Conservation (phyloP, 2,329 filamentous ascomycete genomes). For the Cordyceps sp. region DNA sequence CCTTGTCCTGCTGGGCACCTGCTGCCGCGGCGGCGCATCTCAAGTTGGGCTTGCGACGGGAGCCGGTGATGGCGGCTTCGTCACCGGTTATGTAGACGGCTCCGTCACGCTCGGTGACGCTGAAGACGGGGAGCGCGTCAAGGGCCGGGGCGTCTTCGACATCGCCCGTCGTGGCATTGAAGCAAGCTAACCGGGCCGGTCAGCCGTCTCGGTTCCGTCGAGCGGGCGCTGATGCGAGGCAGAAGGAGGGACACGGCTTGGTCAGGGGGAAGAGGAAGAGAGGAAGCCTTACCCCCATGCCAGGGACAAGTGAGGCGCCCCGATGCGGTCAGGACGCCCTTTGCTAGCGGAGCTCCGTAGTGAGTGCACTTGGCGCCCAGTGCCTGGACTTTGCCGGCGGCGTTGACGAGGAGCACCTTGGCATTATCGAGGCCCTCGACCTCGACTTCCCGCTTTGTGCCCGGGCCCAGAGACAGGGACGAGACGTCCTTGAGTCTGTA, state of each 20-base stretch:
- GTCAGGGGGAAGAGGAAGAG: too few relatives aligned
- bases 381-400: constrained; percentile 60
- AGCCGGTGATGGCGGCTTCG: constrained; percentile 60
- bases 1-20: constrained; percentile 38
- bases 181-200: too few relatives aligned
- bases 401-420: constrained; percentile 76
- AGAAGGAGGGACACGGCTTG: too few relatives aligned
- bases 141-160: constrained; percentile 89
- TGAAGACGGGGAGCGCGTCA: constrained; percentile 71
- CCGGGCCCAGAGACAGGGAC: constrained; percentile 57
- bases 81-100: constrained; percentile 73
- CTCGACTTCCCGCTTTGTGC: constrained; percentile 77
- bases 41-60: constrained; percentile 56
- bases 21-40: constrained; percentile 42
- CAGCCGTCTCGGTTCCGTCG: too few relatives aligned
- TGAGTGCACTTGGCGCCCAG: constrained; percentile 75
- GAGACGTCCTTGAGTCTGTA: constrained; percentile 63
- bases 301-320: constrained; percentile 86
- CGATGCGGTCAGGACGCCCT: constrained; percentile 67
- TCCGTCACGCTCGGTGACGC: constrained; percentile 64
- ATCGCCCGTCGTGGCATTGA: constrained; percentile 76
- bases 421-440: constrained; percentile 76
- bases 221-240: too few relatives aligned
- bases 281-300: constrained; percentile 80
- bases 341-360: constrained; percentile 78